Conservation (phyloP, 768 basidiomycete species). For the Kwoniella sp. region DNA sequence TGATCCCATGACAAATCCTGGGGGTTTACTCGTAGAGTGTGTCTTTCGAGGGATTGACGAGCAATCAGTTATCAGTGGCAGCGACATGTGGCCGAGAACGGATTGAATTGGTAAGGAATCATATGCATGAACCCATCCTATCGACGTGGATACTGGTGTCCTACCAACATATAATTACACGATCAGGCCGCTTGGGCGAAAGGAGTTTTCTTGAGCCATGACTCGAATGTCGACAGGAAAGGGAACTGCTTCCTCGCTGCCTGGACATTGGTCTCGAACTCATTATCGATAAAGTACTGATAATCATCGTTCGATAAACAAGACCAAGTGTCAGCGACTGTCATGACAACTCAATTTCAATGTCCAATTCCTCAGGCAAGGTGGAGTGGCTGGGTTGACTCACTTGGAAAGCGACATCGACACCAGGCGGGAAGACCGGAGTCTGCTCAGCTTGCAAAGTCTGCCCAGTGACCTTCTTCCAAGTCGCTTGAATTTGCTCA, state of each 20-base stretch:
- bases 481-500: constrained; percentile 15
- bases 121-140: too few relatives aligned
- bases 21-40: too few relatives aligned
- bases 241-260: constrained; percentile 14
- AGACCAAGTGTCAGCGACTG: neutral
- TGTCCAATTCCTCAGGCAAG: too few relatives aligned
- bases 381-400: constrained; percentile 6
- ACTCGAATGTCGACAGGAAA: constrained; percentile 5
- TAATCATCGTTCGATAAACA: neutral
- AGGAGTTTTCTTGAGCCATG: constrained; percentile 14
- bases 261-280: constrained; percentile 12
- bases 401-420: constrained; percentile 13
- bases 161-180: neutral
- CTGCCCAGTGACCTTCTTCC: constrained; percentile 20
- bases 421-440: constrained; percentile 9
- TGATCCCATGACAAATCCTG: too few relatives aligned
- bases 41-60: too few relatives aligned
- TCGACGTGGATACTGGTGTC: too few relatives aligned
- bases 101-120: too few relatives aligned
- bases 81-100: too few relatives aligned
- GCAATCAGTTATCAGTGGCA: too few relatives aligned
- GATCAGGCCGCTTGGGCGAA: constrained; percentile 6
- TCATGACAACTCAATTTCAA: too few relatives aligned
- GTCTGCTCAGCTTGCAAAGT: constrained; percentile 6
- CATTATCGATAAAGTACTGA: constrained; percentile 17